A percentile compares a stretch with the other conserved stretches of the same genome.
Evolutionary conservation across 495 filamentous ascomycete genomes (phyloP).

Genomic region (Hypoxylon cercidicola): DNA sequence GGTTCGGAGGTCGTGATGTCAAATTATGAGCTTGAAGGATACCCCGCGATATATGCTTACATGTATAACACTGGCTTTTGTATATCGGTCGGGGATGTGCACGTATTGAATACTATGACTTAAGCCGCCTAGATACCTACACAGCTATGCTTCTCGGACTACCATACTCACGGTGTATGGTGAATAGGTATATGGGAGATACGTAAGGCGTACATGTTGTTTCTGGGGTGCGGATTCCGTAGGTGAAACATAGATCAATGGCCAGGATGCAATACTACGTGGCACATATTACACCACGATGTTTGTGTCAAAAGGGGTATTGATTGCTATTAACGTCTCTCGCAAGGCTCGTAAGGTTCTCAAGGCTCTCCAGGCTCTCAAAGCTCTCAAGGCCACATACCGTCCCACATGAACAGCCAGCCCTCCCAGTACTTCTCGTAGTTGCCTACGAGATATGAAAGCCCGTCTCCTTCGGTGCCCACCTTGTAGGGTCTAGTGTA

Average conservation of each 20-base stretch:
- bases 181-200: too few species aligned
- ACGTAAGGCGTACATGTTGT: too few species aligned
- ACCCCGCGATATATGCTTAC: constrained; percentile 6
- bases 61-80: neutral
- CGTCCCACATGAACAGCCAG: constrained; percentile 60
- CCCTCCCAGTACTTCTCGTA: constrained; percentile 57
- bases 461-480: constrained; percentile 54
- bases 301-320: constrained; percentile 1
- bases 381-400: constrained; percentile 57
- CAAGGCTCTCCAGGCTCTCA: neutral
- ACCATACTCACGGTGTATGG: too few species aligned
- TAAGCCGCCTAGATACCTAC: neutral
- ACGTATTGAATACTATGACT: neutral
- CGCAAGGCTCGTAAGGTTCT: too few species aligned
- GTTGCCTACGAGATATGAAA: constrained; percentile 55
- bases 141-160: neutral
- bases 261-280: too few species aligned
- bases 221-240: too few species aligned
- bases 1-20: constrained; percentile 6
- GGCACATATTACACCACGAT: neutral
- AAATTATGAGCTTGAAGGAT: constrained; percentile 35
- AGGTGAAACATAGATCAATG: too few species aligned
- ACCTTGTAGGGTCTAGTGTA: constrained; percentile 57
- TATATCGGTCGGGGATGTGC: neutral
- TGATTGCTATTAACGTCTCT: too few species aligned